Base-by-base conservation (phyloP, 1,139 yeast species). In the Saccharomyces uvarum region DNA sequence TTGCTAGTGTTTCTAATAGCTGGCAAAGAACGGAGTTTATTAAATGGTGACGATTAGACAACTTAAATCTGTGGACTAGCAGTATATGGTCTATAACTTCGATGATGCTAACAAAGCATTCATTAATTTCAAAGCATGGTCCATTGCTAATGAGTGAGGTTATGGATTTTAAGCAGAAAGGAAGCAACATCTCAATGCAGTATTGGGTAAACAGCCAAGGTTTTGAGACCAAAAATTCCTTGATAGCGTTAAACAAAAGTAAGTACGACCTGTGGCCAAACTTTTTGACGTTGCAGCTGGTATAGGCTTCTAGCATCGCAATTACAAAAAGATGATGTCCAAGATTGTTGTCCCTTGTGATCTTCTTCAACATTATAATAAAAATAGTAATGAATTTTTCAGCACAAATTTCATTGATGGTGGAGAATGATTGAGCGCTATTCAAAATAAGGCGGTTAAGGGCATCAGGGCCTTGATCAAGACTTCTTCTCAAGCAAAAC, bases 41-140 rank as follows among this genome's bases (percentile, higher is more conserved):
- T 47, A 89, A 64, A 66, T 89, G 96, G 63, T 87, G 83, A 66
- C 97, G 81, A 32, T 86, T 82, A 0, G 84, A 75, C 32, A 89
- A 72, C 63, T 91, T 80, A 65, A 75, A 81, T 53, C 97, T 78
- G 61, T 89, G 95, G 65, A 80, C 79, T 27, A 88, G 72, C 11
- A 90, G 69, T 2, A 86, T 71, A 32, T 74, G 76, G 0, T 91
- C 82, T 31, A 83, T 60, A 0, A 78, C 69, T 54, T 77, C 80
- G 0, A 81, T 72, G 2, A 77, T 58, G 7, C 65, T 59, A 2
- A 71, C 59, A 63, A 75, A 82, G 0, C 75, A 50, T 1, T 61
- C 63, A 16, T 38, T 11, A 6, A 16, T 19, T 38, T 65, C 68
- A 24, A 63, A 57, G 4, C 50, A 42, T 2, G 41, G 47, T 1